Evolutionary conservation across 2,329 filamentous ascomycete species (phyloP).

Genomic region (Penicillium sp.): DNA sequence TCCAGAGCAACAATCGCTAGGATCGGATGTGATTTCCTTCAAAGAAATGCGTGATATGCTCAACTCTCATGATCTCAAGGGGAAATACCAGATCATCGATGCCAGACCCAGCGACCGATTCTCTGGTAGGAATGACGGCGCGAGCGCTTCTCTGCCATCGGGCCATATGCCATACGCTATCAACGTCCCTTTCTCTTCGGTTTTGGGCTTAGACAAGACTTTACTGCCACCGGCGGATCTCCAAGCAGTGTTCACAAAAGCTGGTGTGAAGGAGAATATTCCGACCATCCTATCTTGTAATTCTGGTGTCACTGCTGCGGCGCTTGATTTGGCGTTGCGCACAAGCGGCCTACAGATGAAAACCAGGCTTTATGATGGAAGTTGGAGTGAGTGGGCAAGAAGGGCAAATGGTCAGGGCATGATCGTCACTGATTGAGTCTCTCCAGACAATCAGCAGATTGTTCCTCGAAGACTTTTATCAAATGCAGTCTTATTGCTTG

Average conservation of each 20-base stretch:
- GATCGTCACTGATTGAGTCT: slow-evolving; percentile 7
- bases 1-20: neutral
- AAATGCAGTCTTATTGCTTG: no score
- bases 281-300: slow-evolving; percentile 30
- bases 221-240: neutral
- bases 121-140: neutral
- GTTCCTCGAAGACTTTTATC: no score
- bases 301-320: slow-evolving; percentile 31
- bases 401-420: slow-evolving; percentile 17
- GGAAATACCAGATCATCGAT: neutral
- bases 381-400: slow-evolving; percentile 32
- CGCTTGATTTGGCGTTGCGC: slow-evolving; percentile 25
- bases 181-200: neutral
- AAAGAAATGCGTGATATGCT: neutral
- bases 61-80: neutral
- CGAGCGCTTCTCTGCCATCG: neutral
- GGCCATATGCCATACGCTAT: neutral
- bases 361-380: slow-evolving; percentile 32
- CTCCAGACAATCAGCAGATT: no score
- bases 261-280: slow-evolving; percentile 9
- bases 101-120: neutral
- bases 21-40: neutral
- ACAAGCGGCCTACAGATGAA: slow-evolving; percentile 15
- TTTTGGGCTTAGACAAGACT: neutral
- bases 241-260: neutral